Conservation (phyloP, 257 asterid species). For the Verbascum thapsus region DNA sequence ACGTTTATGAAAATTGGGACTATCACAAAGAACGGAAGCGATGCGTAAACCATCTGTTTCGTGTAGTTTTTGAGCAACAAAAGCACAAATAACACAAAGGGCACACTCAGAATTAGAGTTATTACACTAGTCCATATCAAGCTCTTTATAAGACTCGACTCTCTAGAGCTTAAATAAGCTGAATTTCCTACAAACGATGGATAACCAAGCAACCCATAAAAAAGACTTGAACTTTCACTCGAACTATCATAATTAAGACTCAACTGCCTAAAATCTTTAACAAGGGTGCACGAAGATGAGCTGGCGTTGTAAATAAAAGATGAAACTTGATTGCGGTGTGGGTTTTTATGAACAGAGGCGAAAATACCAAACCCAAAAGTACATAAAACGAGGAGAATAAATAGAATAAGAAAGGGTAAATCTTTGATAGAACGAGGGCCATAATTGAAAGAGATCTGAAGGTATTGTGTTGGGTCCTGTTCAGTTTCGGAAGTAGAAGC, state of each 20-base stretch:
- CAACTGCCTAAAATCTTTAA: constrained; percentile 27
- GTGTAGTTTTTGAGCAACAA: constrained; percentile 76
- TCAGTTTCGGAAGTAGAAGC: constrained; percentile 53
- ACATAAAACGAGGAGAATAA: constrained; percentile 55
- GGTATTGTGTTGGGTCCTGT: constrained; percentile 65
- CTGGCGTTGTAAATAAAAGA: constrained; percentile 54
- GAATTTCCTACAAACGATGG: constrained; percentile 29
- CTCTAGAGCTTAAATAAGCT: constrained; percentile 30
- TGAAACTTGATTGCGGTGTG: constrained; percentile 54
- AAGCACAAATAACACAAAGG: constrained; percentile 63
- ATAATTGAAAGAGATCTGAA: constrained; percentile 88
- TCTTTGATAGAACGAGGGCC: constrained; percentile 75
- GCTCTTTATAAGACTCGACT: constrained; percentile 53
- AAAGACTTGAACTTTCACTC: constrained; percentile 18
- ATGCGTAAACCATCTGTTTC: constrained; percentile 79
- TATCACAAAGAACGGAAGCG: constrained; percentile 81
- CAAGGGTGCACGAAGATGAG: constrained; percentile 59
- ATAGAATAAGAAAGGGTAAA: constrained; percentile 66
- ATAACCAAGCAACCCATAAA: constrained; percentile 4
- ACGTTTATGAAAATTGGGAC: constrained; percentile 73
- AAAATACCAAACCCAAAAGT: constrained; percentile 83
- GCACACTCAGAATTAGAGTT: constrained; percentile 64
- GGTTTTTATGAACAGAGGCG: constrained; percentile 71
- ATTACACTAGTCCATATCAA: constrained; percentile 83
- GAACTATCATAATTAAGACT: neutral